Conservation (phyloP, 1,284 basidiomycete genomes). For the Cutaneotrichosporon mucoides region DNA sequence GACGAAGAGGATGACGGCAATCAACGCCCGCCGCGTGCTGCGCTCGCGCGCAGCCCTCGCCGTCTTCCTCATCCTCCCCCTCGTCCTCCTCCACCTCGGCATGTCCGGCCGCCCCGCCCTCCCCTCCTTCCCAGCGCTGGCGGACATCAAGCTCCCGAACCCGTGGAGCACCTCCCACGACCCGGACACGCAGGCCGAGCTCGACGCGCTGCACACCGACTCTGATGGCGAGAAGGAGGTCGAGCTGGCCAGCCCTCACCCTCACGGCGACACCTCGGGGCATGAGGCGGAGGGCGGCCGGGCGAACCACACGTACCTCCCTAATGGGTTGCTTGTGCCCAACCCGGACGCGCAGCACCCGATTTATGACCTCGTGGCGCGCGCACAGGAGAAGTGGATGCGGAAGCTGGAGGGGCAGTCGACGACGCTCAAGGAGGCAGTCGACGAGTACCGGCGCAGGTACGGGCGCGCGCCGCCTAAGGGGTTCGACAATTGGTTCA, state of each 20-base stretch:
- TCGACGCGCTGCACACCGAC: neutral
- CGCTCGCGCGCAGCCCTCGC: conserved; percentile 6
- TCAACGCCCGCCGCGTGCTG: neutral
- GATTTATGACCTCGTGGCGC: conserved; percentile 47
- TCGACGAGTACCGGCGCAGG: conserved; percentile 47
- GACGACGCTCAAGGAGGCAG: conserved; percentile 46
- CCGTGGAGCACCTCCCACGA: neutral
- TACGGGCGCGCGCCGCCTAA: conserved; percentile 47
- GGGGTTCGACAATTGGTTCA: conserved; percentile 46
- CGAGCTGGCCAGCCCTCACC: too few species aligned
- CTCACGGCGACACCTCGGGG: neutral
- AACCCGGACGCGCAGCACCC: conserved; percentile 45
- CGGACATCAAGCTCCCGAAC: neutral
- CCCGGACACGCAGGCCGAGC: neutral
- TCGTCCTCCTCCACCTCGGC: conserved; percentile 4
- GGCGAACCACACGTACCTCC: conserved; percentile 29
- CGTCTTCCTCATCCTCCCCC: conserved; percentile 2
- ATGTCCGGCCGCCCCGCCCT: neutral
- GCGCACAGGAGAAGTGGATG: conserved; percentile 45
- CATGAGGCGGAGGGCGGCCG: neutral
- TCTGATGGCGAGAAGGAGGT: neutral
- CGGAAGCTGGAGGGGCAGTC: conserved; percentile 46
- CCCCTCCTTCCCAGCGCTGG: neutral
- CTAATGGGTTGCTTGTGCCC: conserved; percentile 36
- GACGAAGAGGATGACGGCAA: neutral